phyloP scores from a whole-genome alignment of 345 rosid genomes.

The Eucalyptus caleyi region DNA sequence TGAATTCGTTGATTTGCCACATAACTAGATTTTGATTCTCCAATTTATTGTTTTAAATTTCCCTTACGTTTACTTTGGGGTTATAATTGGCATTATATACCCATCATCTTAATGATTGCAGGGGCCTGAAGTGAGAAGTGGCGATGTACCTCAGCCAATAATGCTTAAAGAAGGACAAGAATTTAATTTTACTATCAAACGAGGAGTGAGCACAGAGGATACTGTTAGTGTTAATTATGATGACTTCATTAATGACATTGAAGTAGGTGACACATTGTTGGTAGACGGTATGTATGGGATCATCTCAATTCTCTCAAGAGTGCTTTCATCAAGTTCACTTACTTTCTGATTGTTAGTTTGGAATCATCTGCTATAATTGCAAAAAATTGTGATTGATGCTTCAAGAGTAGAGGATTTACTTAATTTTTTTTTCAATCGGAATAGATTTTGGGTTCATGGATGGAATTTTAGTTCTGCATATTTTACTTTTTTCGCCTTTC shows the following conservation, averaged over 20 bases:
- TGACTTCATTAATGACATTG: constrained; percentile 81
- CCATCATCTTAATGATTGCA: constrained; percentile 1
- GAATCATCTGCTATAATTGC: background rate
- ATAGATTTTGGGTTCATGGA: background rate
- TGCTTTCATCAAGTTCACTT: background rate
- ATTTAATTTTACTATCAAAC: constrained; percentile 74
- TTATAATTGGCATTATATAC: background rate
- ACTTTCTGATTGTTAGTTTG: background rate
- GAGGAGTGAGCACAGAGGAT: constrained; percentile 67
- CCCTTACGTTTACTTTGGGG: background rate
- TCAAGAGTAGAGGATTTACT: background rate
- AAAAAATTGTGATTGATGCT: background rate
- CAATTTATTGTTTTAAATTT: background rate
- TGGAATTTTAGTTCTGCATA: background rate
- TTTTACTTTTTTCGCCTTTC: background rate
- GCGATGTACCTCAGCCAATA: constrained; percentile 88
- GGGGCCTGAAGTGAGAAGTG: constrained; percentile 99
- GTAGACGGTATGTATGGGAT: constrained; percentile 59
- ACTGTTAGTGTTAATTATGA: constrained; percentile 95
- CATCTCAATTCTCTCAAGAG: background rate
- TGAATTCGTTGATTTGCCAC: background rate
- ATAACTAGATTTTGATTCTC: background rate
- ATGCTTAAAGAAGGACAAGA: constrained; percentile 69
- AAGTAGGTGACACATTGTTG: constrained; percentile 75
- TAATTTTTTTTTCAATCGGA: background rate